These are phyloP conservation scores for Toxoplasma gondii DNA, from an alignment of 169 alveolate species.

Conservation along the genomic window DNA sequence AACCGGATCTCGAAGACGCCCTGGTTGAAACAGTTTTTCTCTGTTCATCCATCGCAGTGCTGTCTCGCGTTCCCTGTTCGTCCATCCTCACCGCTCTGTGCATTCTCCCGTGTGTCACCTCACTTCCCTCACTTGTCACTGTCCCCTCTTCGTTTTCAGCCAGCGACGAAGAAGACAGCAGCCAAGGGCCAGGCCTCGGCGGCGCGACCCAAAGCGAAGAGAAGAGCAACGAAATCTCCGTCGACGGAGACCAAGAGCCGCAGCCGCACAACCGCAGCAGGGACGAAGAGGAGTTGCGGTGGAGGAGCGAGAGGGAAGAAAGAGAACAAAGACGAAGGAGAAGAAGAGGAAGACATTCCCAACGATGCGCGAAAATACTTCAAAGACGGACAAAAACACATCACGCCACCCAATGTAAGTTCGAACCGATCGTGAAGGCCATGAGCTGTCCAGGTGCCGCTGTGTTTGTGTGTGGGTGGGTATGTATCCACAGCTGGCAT, in stretches of 20 bases:
- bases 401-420: conserved; percentile 88
- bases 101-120: too few relatives aligned
- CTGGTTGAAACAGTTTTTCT: too few relatives aligned
- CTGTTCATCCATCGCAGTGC: too few relatives aligned
- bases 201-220: conserved; percentile 11
- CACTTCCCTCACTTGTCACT: too few relatives aligned
- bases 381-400: conserved; percentile 87
- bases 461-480: not conserved
- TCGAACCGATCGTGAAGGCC: not conserved
- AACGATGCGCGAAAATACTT: conserved; percentile 79
- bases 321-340: conserved; percentile 49
- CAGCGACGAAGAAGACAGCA: not conserved
- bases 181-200: not conserved
- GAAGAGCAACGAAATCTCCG: not conserved
- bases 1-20: too few relatives aligned
- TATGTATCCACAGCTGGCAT: not conserved
- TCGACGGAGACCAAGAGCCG: not conserved
- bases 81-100: too few relatives aligned
- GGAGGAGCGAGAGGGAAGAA: not conserved
- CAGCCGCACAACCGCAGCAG: not conserved
- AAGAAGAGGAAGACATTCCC: conserved; percentile 71
- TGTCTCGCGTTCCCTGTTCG: too few relatives aligned
- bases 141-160: not conserved
- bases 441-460: not conserved
- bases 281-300: not conserved